phyloP scores from a whole-genome alignment of 2,329 filamentous ascomycete species.

The Didymella lethalis region DNA sequence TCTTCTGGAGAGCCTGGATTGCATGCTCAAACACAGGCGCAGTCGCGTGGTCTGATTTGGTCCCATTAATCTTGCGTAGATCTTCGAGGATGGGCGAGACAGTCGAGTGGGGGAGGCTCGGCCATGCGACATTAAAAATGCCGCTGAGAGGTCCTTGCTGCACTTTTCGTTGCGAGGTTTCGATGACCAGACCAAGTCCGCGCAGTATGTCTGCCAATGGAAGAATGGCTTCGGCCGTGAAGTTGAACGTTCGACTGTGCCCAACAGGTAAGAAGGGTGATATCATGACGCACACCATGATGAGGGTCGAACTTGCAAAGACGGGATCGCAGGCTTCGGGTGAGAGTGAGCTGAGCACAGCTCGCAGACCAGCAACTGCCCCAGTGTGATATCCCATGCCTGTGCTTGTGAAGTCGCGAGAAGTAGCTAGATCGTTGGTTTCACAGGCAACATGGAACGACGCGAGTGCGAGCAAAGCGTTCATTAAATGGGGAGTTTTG shows the following conservation, averaged over 20 bases:
- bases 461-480: slow-evolving; percentile 24
- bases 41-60: slow-evolving; percentile 1
- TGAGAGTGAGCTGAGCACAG: slow-evolving; percentile 12
- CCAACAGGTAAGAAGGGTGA: slow-evolving; percentile 20
- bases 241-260: slow-evolving; percentile 6
- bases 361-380: slow-evolving; percentile 16
- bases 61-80: slow-evolving; percentile 8
- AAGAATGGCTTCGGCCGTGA: slow-evolving; percentile 19
- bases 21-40: slow-evolving; percentile 16
- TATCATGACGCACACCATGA: slow-evolving; percentile 26
- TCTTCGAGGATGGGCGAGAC: slow-evolving; percentile 14
- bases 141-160: slow-evolving; percentile 18
- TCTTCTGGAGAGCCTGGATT: slow-evolving; percentile 14
- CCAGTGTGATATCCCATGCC: slow-evolving; percentile 21
- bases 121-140: slow-evolving; percentile 18
- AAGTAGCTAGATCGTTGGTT: slow-evolving; percentile 8
- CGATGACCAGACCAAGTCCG: slow-evolving; percentile 18
- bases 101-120: slow-evolving; percentile 9
- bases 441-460: slow-evolving; percentile 23
- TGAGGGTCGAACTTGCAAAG: slow-evolving; percentile 20
- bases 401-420: slow-evolving; percentile 14
- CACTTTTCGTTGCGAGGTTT: slow-evolving; percentile 18
- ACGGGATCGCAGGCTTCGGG: slow-evolving; percentile 20
- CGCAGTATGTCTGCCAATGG: slow-evolving; percentile 21
- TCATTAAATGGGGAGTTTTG: slow-evolving; percentile 27